Evolutionary conservation across 1,284 basidiomycete genomes (phyloP).

Genomic region (Naganishia sp.): DNA sequence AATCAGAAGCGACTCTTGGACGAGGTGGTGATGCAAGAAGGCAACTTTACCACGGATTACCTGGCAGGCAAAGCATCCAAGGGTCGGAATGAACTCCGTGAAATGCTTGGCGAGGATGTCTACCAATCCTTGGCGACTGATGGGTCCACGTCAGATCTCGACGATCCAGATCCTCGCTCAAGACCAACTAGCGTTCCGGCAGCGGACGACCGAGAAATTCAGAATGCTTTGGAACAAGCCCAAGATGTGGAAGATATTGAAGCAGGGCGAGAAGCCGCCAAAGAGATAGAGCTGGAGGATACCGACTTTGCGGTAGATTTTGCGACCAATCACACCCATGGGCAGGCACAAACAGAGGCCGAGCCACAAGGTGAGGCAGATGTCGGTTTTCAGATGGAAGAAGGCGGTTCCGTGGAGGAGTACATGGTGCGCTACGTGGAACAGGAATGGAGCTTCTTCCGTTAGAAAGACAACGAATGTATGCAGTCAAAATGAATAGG

Average conservation of each 20-base stretch:
- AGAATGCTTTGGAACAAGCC: conserved; percentile 73
- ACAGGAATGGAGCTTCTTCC: conserved; percentile 74
- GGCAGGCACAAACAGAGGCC: conserved; percentile 39
- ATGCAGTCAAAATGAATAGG: background rate
- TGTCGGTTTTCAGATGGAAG: conserved; percentile 55
- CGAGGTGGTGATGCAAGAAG: conserved; percentile 88
- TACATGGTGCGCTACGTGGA: conserved; percentile 82
- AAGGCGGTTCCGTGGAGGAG: conserved; percentile 63
- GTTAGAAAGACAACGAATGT: conserved; percentile 12
- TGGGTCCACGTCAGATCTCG: background rate
- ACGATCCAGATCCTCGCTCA: conserved; percentile 35
- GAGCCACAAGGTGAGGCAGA: conserved; percentile 43
- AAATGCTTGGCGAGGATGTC: conserved; percentile 65
- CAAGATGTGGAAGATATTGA: conserved; percentile 84
- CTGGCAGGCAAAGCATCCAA: conserved; percentile 38
- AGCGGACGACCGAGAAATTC: conserved; percentile 57
- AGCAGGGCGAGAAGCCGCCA: conserved; percentile 75
- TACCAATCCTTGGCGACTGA: conserved; percentile 38
- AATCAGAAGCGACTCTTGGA: conserved; percentile 93
- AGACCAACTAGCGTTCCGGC: conserved; percentile 41
- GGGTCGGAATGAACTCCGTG: conserved; percentile 73
- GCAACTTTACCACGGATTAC: conserved; percentile 71
- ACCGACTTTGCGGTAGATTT: conserved; percentile 65
- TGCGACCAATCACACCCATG: conserved; percentile 31
- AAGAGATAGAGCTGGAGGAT: conserved; percentile 77